These are phyloP conservation scores for Auricularia sp. DNA, from an alignment of 768 basidiomycete species.

Conservation along the genomic window DNA sequence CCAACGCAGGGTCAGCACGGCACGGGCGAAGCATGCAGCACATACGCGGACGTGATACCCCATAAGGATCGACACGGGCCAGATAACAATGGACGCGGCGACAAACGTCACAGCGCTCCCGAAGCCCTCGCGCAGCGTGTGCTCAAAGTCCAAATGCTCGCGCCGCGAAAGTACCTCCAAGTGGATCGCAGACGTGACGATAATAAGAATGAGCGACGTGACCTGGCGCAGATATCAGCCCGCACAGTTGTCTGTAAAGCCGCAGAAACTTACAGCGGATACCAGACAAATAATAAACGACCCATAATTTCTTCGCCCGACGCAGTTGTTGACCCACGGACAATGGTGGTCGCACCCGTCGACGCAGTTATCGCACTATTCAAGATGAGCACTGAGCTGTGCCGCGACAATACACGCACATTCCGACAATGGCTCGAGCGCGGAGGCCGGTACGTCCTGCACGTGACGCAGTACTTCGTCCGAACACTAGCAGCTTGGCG, in stretches of 20 bases:
- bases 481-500: conserved; percentile 48
- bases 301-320: conserved; percentile 91
- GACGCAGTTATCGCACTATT: conserved; percentile 92
- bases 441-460: conserved; percentile 86
- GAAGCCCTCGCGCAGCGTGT: conserved; percentile 40
- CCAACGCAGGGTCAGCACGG: background rate
- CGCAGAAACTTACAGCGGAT: conserved; percentile 45
- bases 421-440: conserved; percentile 93
- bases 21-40: conserved; percentile 6
- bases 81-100: conserved; percentile 61
- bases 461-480: conserved; percentile 91
- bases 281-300: conserved; percentile 83
- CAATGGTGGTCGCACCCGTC: conserved; percentile 92
- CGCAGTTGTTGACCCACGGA: conserved; percentile 90
- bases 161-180: conserved; percentile 54
- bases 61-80: conserved; percentile 74
- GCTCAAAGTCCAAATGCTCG: conserved; percentile 37
- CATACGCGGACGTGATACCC: conserved; percentile 80
- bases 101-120: conserved; percentile 79
- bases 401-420: conserved; percentile 35
- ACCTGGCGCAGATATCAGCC: conserved; percentile 35
- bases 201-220: conserved; percentile 62
- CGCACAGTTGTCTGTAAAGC: background rate
- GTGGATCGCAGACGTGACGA: conserved; percentile 77
- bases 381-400: conserved; percentile 5